Evolutionary conservation across 2,329 filamentous ascomycete genomes (phyloP), one percentile per base, ranked within the genome.

Genomic region (Didymella arachidicola): DNA sequence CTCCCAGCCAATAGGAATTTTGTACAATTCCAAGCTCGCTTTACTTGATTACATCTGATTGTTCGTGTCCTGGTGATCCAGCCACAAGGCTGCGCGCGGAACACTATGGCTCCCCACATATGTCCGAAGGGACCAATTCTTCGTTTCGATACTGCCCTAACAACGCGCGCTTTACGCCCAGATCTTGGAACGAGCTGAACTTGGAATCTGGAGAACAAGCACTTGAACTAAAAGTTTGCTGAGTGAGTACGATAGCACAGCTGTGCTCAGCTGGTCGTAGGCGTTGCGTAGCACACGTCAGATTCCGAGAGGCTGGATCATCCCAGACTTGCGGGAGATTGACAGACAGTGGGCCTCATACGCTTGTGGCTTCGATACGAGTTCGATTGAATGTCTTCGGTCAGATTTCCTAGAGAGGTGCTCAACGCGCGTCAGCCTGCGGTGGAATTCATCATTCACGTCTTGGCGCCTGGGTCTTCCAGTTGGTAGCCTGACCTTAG

Each of bases 101-200:
- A 53, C 41, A 54, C 32, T 11, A 53, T 59, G 56, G 56, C 56
- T 59, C 56, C 56, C 56, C 56, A 50, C 56, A 46, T 34, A 54
- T 54, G 27, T 54, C 56, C 56, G 56, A 54, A 54, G 51, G 39
- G 27, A 34, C 38, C 19, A 27, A 39, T 38, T 45, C 26, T 36
- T 50, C 27, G 34, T 18, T 51, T 59, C 27, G 34, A 43, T 46
- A 25, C 16, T 46, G 41, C 18, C 29, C 32, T 26, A 32, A 22
- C 22, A 36, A n/a, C 25, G 39, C 45, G 50, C 56, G 45, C 46
- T 59, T 54, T 46, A 41, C 50, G 46, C 50, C 51, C 34, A 50
- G n/a, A 30, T 34, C 8, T 41, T 50, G 16, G 30, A 25, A 22
- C 2, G 16, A 49, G 30, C 46, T 59, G 34, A 38, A 19, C 10